Evolutionary conservation across 345 rosid species (phyloP).

Genomic region (Populus deltoides): DNA sequence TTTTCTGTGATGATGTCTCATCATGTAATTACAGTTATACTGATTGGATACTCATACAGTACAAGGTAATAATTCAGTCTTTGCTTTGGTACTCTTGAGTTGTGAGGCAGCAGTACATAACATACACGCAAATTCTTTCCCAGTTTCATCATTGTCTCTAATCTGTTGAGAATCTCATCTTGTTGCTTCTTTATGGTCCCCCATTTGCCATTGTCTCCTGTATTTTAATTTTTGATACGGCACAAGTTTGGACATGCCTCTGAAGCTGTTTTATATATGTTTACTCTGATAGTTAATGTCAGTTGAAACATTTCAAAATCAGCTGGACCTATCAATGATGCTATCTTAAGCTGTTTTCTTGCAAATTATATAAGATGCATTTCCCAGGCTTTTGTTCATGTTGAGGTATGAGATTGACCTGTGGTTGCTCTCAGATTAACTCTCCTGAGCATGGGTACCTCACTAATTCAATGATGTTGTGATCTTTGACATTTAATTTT

Average conservation of each 20-base stretch:
- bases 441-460: too few relatives aligned
- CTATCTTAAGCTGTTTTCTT: too few relatives aligned
- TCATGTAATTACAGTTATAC: slow-evolving; percentile 80
- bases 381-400: too few relatives aligned
- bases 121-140: neutral
- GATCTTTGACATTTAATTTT: too few relatives aligned
- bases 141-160: neutral
- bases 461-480: too few relatives aligned
- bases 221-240: neutral
- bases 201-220: neutral
- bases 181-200: neutral
- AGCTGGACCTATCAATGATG: too few relatives aligned
- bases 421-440: too few relatives aligned
- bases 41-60: slow-evolving; percentile 74
- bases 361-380: too few relatives aligned
- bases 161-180: neutral
- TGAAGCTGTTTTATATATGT: neutral
- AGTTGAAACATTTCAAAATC: neutral
- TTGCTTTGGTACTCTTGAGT: neutral
- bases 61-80: slow-evolving; percentile 48
- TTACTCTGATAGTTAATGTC: neutral
- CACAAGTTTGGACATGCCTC: neutral
- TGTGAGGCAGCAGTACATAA: neutral
- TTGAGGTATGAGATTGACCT: too few relatives aligned
- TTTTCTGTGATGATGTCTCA: slow-evolving; percentile 98